Evolutionary conservation across 2,329 filamentous ascomycete genomes (phyloP), one percentile per base, ranked within the genome.

Genomic region (Cephalotrichum gorgonifer): DNA sequence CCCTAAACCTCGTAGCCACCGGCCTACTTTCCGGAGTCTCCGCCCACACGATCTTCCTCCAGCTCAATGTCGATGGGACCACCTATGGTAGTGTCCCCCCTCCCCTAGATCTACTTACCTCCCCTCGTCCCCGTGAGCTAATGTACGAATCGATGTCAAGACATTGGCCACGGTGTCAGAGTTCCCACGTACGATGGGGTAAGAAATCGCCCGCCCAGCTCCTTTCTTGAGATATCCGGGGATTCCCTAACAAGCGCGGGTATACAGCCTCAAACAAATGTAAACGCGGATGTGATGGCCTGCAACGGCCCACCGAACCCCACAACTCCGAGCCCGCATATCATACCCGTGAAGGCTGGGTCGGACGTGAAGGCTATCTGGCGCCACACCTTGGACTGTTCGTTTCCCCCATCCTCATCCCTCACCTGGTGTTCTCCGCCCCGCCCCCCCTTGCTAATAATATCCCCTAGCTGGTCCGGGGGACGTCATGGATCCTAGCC

Each of bases 291-390:
- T 55, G 69, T 73, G 50, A 62, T 81, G 33, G 75, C 74, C 26
- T 81, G 76, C 66, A 79, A 79, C 56, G 75, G 75, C 25, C 67
- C 70, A 7, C 70, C 72, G 2, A 79, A 79, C 60, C 72, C 74
- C 6, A 76, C 69, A 5, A 70, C 66, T 12, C 61, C 73, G 1
- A 71, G 73, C 1, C 61, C 64, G 51, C 67, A 72, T 55, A 64
- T 78, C 56, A 74, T 79, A 61, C 65, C 70, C 30, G 73, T 76
- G 38, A 66, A 59, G 38, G 73, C 73, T 8, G 74, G 74, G 6
- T 64, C 67, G 43, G 74, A 67, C 12, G 69, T 79, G 23, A 69
- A 69, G 30, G 71, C 75, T 11, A 67, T 76, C 53, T 81, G 76
- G 76, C 66, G 78, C 51, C 74, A 80, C 61, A 79, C 74, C 3